Percentiles rank a stretch among this genome's conserved stretches.
phyloP scores from a whole-genome alignment of 2,329 filamentous ascomycete genomes.

The Sporothrix variecibatus region DNA sequence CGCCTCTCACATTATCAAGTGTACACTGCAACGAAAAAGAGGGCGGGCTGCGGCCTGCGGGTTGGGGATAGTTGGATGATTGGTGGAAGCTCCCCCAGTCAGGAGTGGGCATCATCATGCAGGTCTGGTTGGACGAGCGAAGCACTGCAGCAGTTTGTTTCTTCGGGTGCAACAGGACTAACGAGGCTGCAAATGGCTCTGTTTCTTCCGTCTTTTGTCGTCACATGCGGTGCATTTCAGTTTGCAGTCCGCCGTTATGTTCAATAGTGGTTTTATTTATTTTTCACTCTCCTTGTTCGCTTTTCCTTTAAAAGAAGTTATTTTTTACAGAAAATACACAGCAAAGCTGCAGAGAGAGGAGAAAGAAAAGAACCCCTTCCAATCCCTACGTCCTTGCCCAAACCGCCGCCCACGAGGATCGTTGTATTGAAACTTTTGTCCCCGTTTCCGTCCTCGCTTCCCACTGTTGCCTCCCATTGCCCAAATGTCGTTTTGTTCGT shows the following conservation, averaged over 20 bases:
- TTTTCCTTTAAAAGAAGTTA: not conserved
- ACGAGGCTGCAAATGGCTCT: not conserved
- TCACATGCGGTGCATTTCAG: slow-evolving; percentile 3
- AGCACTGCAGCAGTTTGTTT: not conserved
- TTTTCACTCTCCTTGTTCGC: not conserved
- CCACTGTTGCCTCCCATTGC: not conserved
- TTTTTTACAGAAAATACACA: slow-evolving; percentile 27
- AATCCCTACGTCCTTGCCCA: not conserved
- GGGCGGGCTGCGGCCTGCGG: not conserved
- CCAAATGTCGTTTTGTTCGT: slow-evolving; percentile 16
- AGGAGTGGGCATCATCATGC: slow-evolving; percentile 24
- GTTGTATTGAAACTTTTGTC: slow-evolving; percentile 1
- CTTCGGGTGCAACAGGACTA: not conserved
- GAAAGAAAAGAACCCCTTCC: not conserved
- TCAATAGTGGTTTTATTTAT: not conserved
- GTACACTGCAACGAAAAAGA: not conserved
- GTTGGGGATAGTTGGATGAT: slow-evolving; percentile 26
- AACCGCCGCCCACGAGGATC: not conserved
- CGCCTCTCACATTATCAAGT: not conserved
- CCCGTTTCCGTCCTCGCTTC: not conserved
- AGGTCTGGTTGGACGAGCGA: slow-evolving; percentile 6
- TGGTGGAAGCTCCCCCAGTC: slow-evolving; percentile 21
- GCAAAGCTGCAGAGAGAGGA: slow-evolving; percentile 1
- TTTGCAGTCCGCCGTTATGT: not conserved
- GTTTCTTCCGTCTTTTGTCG: not conserved